phyloP scores from a whole-genome alignment of 768 basidiomycete species.

The Leccinum boreale region DNA sequence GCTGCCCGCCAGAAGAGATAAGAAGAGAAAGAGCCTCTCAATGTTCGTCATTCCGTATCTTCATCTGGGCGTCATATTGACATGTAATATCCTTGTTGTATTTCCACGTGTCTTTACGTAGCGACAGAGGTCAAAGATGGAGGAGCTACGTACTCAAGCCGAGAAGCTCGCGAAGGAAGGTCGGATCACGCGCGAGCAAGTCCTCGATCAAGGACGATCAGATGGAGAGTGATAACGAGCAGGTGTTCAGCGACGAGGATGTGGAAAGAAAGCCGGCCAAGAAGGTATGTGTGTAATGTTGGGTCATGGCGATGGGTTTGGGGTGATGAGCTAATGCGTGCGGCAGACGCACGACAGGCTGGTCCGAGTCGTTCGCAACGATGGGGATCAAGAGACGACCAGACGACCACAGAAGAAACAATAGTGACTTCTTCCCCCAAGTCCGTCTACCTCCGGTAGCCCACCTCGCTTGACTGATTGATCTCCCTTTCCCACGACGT shows the following conservation, averaged over 20 bases:
- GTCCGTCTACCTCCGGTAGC: background rate
- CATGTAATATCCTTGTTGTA: background rate
- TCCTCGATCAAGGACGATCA: conserved; percentile 64
- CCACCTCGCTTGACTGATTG: background rate
- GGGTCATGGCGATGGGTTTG: background rate
- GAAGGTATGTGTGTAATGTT: conserved; percentile 53
- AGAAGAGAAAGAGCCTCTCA: conserved; percentile 71
- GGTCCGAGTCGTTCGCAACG: conserved; percentile 58
- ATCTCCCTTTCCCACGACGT: background rate
- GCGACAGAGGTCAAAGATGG: conserved; percentile 54
- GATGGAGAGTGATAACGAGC: conserved; percentile 68
- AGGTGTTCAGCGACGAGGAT: conserved; percentile 72
- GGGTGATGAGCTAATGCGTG: background rate
- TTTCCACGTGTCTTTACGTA: background rate
- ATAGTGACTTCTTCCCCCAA: conserved; percentile 48
- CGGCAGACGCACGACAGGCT: conserved; percentile 11
- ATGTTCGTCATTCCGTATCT: conserved; percentile 45
- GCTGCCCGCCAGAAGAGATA: conserved; percentile 74
- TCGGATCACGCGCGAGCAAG: conserved; percentile 70
- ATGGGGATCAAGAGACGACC: conserved; percentile 66
- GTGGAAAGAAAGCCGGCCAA: conserved; percentile 53
- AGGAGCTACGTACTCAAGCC: conserved; percentile 63
- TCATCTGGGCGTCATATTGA: background rate
- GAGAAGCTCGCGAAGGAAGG: conserved; percentile 82
- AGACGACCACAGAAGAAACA: conserved; percentile 72